A percentile compares a stretch with the other conserved stretches of the same genome.
phyloP scores from a whole-genome alignment of 306 rosid genomes.

The Benincasa hispida region DNA sequence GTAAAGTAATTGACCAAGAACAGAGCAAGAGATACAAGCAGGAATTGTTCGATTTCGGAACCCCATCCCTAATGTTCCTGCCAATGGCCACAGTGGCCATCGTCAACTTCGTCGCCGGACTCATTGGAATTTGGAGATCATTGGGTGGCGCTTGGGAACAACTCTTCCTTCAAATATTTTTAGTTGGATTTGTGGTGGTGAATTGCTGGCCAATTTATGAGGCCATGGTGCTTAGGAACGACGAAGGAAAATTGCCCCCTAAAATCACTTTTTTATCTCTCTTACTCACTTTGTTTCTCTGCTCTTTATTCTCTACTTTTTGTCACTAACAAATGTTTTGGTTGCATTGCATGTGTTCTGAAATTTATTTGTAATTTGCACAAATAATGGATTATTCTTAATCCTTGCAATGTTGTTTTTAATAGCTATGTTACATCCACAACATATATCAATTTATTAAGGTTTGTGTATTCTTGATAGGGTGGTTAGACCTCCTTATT shows the following conservation, averaged over 20 bases:
- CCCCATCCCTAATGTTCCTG: constrained; percentile 15
- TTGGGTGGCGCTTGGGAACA: constrained; percentile 2
- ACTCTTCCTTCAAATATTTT: constrained; percentile 11
- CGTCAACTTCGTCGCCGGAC: constrained; percentile 18
- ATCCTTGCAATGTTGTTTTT: too few species aligned
- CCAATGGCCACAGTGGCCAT: background rate
- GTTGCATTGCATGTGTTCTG: too few species aligned
- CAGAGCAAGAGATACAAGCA: constrained; percentile 31
- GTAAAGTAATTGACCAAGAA: constrained; percentile 21
- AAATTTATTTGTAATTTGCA: too few species aligned
- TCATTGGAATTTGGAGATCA: background rate
- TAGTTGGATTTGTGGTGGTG: constrained; percentile 16
- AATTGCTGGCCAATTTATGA: constrained; percentile 23
- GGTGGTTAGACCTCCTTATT: too few species aligned
- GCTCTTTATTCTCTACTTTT: background rate
- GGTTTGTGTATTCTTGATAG: too few species aligned
- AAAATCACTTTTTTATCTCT: background rate
- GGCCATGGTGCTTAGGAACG: constrained; percentile 18
- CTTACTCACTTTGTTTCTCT: background rate
- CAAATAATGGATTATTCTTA: too few species aligned
- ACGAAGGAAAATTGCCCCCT: constrained; percentile 17
- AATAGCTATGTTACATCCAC: too few species aligned
- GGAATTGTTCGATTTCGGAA: constrained; percentile 25
- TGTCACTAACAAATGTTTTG: background rate
- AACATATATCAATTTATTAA: too few species aligned